Conservation (phyloP, 1,284 basidiomycete species). For the Termitomyces sp. region DNA sequence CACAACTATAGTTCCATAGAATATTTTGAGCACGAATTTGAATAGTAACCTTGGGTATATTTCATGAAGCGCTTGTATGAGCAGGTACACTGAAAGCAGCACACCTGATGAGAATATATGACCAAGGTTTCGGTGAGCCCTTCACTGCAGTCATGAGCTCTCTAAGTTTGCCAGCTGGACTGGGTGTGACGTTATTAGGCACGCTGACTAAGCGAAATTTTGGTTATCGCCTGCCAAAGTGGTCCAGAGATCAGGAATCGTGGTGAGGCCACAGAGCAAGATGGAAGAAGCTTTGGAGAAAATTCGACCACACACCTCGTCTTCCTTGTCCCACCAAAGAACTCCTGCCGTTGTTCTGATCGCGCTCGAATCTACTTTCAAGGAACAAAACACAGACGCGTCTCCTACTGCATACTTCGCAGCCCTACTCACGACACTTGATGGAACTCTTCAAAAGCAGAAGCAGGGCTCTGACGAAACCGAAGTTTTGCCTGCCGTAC, state of each 20-base stretch:
- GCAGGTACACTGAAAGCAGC: constrained; percentile 3
- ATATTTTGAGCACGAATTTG: constrained; percentile 78
- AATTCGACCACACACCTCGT: constrained; percentile 84
- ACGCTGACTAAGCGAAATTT: constrained; percentile 29
- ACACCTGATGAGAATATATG: constrained; percentile 63
- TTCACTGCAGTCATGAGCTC: constrained; percentile 9
- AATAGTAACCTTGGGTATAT: constrained; percentile 50
- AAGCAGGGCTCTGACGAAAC: constrained; percentile 65
- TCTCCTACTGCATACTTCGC: constrained; percentile 88
- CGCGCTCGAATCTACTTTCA: constrained; percentile 87
- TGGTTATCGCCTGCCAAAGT: neutral
- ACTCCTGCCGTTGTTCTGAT: constrained; percentile 84
- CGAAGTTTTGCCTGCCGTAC: constrained; percentile 79
- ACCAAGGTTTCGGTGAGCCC: constrained; percentile 58
- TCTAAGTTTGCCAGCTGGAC: too few species aligned
- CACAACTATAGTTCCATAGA: constrained; percentile 84
- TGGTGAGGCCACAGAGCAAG: neutral
- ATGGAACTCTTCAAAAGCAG: constrained; percentile 65
- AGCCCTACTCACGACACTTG: constrained; percentile 76
- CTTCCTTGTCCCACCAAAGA: constrained; percentile 83
- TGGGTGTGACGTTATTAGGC: neutral
- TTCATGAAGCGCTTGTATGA: neutral
- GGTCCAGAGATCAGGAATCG: neutral
- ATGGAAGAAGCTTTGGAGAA: constrained; percentile 73
- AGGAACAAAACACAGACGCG: constrained; percentile 67